These are phyloP conservation scores for Lichtheimia ramosa DNA, from an alignment of 371 early-diverging fungal species.

Conservation along the genomic window DNA sequence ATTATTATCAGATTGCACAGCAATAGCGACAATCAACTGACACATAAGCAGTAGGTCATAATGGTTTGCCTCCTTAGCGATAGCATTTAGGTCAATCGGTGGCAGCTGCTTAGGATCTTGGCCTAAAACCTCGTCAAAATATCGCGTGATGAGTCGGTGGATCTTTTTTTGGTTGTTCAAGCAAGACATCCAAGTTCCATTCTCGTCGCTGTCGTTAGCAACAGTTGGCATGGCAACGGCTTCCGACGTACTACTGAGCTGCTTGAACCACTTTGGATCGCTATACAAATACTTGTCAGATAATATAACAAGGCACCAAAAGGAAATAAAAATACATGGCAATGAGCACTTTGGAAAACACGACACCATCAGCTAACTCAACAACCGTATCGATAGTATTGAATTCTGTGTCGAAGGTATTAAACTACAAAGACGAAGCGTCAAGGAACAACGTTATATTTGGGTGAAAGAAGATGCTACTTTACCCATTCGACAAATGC, in stretches of 20 bases:
- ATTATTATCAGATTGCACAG: slow-evolving; percentile 88
- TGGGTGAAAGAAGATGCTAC: too few species aligned
- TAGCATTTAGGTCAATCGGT: slow-evolving; percentile 69
- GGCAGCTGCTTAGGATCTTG: slow-evolving; percentile 60
- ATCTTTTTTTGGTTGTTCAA: slow-evolving; percentile 90
- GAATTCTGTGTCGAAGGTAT: slow-evolving; percentile 70
- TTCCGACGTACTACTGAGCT: slow-evolving; percentile 27
- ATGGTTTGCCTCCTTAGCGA: slow-evolving; percentile 80
- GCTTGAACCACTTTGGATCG: slow-evolving; percentile 89
- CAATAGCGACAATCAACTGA: slow-evolving; percentile 79
- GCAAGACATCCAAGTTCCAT: slow-evolving; percentile 86
- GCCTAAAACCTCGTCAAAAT: slow-evolving; percentile 86
- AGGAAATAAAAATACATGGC: slow-evolving; percentile 74
- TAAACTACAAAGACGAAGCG: slow-evolving; percentile 52
- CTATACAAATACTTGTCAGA: slow-evolving; percentile 36
- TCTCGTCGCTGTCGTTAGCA: slow-evolving; percentile 23
- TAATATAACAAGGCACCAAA: background rate
- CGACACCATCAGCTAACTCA: slow-evolving; percentile 82
- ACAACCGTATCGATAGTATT: slow-evolving; percentile 60
- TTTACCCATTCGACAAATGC: slow-evolving; percentile 60
- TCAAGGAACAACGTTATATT: too few species aligned
- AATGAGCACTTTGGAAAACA: slow-evolving; percentile 76
- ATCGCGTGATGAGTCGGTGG: slow-evolving; percentile 80
- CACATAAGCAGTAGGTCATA: slow-evolving; percentile 77
- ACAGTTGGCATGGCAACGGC: slow-evolving; percentile 19